Conservation (phyloP, 2,329 filamentous ascomycete genomes). For the Neonectria sp. region DNA sequence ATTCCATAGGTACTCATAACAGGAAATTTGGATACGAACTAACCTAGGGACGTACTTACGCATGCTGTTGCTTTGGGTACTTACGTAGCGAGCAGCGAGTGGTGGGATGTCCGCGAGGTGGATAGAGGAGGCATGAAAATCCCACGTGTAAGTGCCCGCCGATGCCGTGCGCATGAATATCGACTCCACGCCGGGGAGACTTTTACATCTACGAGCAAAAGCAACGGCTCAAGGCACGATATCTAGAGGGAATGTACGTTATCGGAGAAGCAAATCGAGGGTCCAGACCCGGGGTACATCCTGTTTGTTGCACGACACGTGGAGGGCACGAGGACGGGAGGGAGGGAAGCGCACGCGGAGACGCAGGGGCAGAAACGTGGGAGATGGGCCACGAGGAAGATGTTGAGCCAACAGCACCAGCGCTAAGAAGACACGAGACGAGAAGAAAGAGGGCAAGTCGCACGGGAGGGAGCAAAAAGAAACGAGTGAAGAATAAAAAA, state of each 20-base stretch:
- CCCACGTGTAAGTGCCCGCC: conserved; percentile 10
- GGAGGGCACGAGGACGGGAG: conserved; percentile 43
- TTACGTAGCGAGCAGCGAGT: neutral
- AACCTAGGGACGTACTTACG: neutral
- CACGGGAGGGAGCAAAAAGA: conserved; percentile 19
- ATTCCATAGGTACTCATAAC: neutral
- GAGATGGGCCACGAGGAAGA: conserved; percentile 21
- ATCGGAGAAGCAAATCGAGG: conserved; percentile 21
- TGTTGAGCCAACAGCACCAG: conserved; percentile 13
- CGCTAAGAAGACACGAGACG: conserved; percentile 14
- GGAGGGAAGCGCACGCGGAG: conserved; percentile 12
- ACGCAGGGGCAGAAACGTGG: conserved; percentile 32
- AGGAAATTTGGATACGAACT: neutral
- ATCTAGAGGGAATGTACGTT: conserved; percentile 10
- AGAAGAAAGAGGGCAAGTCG: conserved; percentile 5
- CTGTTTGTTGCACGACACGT: conserved; percentile 37
- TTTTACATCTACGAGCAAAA: conserved; percentile 7
- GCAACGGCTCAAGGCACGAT: neutral
- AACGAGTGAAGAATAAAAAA: conserved; percentile 28
- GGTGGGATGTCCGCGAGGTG: neutral
- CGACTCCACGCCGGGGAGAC: neutral
- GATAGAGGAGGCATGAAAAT: conserved; percentile 3
- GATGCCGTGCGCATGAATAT: conserved; percentile 9
- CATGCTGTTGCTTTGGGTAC: neutral
- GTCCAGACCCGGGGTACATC: conserved; percentile 9